phyloP scores from a whole-genome alignment of 805 yeast genomes.

The Sugiyamaella valdiviana region DNA sequence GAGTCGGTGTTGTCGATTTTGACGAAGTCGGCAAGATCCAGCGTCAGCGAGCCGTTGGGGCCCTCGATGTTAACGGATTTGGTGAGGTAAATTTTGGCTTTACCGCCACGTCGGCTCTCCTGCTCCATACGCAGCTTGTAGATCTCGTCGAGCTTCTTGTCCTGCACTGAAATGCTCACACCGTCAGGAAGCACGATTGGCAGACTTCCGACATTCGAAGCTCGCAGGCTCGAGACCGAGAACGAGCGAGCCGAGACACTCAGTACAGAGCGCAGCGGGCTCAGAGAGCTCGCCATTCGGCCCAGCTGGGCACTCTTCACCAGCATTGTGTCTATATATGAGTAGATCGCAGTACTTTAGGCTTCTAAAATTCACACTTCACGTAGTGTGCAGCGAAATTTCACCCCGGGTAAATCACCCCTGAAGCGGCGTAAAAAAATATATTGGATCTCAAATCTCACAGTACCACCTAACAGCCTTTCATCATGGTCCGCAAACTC shows the following conservation, averaged over 20 bases:
- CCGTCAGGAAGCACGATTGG: constrained; percentile 67
- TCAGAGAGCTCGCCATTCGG: not conserved
- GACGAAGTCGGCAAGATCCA: constrained; percentile 71
- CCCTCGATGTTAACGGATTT: constrained; percentile 60
- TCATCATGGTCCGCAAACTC: constrained; percentile 45
- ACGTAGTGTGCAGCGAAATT: not conserved
- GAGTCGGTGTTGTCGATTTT: constrained; percentile 28
- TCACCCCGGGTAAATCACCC: not conserved
- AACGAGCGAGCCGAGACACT: not conserved
- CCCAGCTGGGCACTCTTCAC: not conserved
- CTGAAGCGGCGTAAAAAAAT: not conserved
- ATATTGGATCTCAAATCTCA: not conserved
- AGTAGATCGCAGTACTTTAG: not conserved
- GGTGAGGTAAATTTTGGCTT: constrained; percentile 50
- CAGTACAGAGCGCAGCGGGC: not conserved
- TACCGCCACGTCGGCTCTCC: constrained; percentile 58
- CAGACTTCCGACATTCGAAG: constrained; percentile 60
- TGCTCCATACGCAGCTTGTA: constrained; percentile 40
- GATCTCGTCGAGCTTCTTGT: constrained; percentile 26
- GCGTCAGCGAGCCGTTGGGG: constrained; percentile 63
- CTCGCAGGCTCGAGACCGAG: not conserved
- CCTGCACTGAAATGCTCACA: constrained; percentile 40
- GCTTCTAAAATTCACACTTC: not conserved
- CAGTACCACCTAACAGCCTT: not conserved
- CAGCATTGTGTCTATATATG: not conserved